phyloP scores from a whole-genome alignment of 306 rosid species.

The Prunus armeniaca region DNA sequence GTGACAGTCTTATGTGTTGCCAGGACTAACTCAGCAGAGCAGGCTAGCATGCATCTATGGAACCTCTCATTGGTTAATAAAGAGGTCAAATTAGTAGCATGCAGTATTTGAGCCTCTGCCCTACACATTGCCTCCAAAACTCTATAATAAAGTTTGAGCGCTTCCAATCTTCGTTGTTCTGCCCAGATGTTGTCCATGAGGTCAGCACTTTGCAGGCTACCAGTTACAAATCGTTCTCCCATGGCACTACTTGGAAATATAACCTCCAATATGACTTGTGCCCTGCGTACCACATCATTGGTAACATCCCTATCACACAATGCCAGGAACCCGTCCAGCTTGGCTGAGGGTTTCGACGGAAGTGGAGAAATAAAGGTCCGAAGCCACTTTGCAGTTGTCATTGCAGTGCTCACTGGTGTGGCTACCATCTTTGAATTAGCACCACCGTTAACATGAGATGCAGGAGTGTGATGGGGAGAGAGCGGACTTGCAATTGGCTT shows the following conservation, averaged over 20 bases:
- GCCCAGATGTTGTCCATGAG: conserved; percentile 97
- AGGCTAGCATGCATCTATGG: conserved; percentile 98
- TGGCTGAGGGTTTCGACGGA: conserved; percentile 74
- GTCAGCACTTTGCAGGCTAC: conserved; percentile 66
- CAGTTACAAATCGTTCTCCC: conserved; percentile 73
- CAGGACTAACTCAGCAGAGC: conserved; percentile 93
- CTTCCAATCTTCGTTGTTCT: conserved; percentile 90
- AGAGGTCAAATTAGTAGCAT: conserved; percentile 84
- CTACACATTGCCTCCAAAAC: conserved; percentile 98
- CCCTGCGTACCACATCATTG: conserved; percentile 77
- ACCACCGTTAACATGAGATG: conserved; percentile 55
- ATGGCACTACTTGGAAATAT: conserved; percentile 82
- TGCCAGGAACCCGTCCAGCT: conserved; percentile 72
- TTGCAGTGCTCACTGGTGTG: conserved; percentile 97
- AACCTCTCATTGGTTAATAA: conserved; percentile 95
- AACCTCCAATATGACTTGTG: conserved; percentile 84
- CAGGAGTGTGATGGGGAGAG: conserved; percentile 84
- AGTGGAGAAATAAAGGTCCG: conserved; percentile 87
- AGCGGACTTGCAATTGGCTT: conserved; percentile 73
- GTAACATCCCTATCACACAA: conserved; percentile 89
- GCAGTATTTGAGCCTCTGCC: conserved; percentile 87
- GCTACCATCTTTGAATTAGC: conserved; percentile 65
- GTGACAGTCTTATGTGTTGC: conserved; percentile 98
- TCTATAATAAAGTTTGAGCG: conserved; percentile 77
- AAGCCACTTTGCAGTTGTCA: conserved; percentile 99